Base-by-base conservation (phyloP, 805 yeast species). In the Lipomyces sp. region DNA sequence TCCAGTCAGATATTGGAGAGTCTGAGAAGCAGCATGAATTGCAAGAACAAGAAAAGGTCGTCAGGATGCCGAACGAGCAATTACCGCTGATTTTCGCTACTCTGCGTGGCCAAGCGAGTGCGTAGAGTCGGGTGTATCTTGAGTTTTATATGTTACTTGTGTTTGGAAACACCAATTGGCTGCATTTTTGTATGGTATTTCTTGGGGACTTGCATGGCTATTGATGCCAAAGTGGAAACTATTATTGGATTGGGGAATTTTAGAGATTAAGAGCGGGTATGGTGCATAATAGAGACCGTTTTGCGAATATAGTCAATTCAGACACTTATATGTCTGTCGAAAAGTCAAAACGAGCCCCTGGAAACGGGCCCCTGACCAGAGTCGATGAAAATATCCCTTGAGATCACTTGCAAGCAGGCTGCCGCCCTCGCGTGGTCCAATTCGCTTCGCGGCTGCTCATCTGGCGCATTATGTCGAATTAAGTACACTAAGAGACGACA, bases 101-200 rank as follows among this genome's bases (percentile, higher is more conserved):
- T 18, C 35, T 48, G 42, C 50, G 56, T 15, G 67, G 67, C 3
- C 62, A 32, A n/a, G 68, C 57, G 8, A 57, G 57, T 39, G 58
- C 57, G 58, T 64, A 42, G 50, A 57, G 8, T 8, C 32, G 6
- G 29, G 15, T 7, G n/a, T 48, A 18, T 57, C 10, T 8, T 39
- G 4, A 8, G 33, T 48, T 6, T 10, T 35, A 13, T 35, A 35
- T 35, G 39, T 35, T 37, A 4, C 1, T 37, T 37, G 39, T 37
- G 15, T 4, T 37, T 53, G 29, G 62, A 13, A 29, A 7, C 42
- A 18, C 54, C 2, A 32, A 15, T 2, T 32, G 0, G n/a, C n/a
- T 59, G n/a, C 11, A 2, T 48, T 45, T 45, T 48, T 37, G 10
- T 2, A 4, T 11, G 15, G 15, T 3, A 37, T 3, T 37, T 37